Conservation (phyloP, 805 yeast genomes). For the Saccharomyces mikatae region DNA sequence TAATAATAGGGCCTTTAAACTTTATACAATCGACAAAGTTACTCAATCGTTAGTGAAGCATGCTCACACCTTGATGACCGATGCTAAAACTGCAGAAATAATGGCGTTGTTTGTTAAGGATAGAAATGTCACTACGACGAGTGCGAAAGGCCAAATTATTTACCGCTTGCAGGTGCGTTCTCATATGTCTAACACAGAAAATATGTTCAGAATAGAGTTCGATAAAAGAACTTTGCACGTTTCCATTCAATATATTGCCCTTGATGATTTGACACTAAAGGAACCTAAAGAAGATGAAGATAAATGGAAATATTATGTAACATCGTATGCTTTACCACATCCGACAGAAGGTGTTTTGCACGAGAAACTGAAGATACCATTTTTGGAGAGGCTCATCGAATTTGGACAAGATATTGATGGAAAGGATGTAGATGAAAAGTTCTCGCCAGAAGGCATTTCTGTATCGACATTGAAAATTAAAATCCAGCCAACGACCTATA, state of each 20-base stretch:
- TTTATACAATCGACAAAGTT: slow-evolving; percentile 89
- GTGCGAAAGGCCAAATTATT: slow-evolving; percentile 79
- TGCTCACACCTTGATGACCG: slow-evolving; percentile 75
- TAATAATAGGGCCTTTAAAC: slow-evolving; percentile 83
- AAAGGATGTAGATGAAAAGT: slow-evolving; percentile 21
- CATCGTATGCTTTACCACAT: slow-evolving; percentile 87
- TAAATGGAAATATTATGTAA: slow-evolving; percentile 86
- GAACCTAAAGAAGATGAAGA: slow-evolving; percentile 64
- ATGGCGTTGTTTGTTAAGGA: slow-evolving; percentile 77
- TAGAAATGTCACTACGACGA: slow-evolving; percentile 52
- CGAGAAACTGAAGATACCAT: slow-evolving; percentile 69
- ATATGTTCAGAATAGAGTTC: slow-evolving; percentile 81
- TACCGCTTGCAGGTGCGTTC: slow-evolving; percentile 83
- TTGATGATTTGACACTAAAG: slow-evolving; percentile 80
- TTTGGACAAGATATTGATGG: slow-evolving; percentile 46
- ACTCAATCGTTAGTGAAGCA: slow-evolving; percentile 78
- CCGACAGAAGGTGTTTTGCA: slow-evolving; percentile 95
- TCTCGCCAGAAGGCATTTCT: slow-evolving; percentile 47
- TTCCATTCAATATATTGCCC: slow-evolving; percentile 72
- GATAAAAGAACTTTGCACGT: slow-evolving; percentile 45
- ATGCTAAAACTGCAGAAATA: slow-evolving; percentile 71
- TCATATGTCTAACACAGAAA: slow-evolving; percentile 77
- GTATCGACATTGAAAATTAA: slow-evolving; percentile 70
- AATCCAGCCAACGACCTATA: slow-evolving; percentile 68
- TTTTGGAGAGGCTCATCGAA: slow-evolving; percentile 52